Percentiles rank a stretch among this genome's conserved stretches.
Evolutionary conservation across 371 early-diverging fungal genomes (phyloP).

Genomic region (Rhizopus sp.): DNA sequence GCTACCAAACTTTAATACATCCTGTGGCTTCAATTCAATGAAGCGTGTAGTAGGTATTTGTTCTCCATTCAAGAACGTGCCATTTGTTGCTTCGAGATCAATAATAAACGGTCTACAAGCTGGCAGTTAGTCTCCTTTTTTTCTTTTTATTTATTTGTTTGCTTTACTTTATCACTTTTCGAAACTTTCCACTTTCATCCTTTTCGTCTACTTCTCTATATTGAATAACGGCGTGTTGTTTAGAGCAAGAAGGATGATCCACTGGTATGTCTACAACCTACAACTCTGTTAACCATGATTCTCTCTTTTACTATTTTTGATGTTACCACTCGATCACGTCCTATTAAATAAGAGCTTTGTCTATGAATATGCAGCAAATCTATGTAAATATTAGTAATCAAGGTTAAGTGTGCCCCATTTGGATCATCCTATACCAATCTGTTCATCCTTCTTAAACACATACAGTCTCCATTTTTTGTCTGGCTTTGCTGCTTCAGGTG

Average conservation of each 20-base stretch:
- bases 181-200: conserved; percentile 30
- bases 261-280: conserved; percentile 90
- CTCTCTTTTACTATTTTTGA: neutral
- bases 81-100: conserved; percentile 91
- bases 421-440: conserved; percentile 61
- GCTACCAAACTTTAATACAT: conserved; percentile 87
- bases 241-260: conserved; percentile 87
- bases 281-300: neutral
- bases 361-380: conserved; percentile 85
- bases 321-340: conserved; percentile 81
- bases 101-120: conserved; percentile 84
- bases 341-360: conserved; percentile 88
- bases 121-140: neutral
- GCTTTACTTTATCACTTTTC: conserved; percentile 53
- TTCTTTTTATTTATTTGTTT: neutral
- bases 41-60: conserved; percentile 77
- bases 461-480: conserved; percentile 78
- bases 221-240: conserved; percentile 89
- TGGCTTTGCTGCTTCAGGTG: conserved; percentile 87
- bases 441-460: conserved; percentile 89
- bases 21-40: conserved; percentile 79
- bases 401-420: neutral
- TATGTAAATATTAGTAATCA: conserved; percentile 14
- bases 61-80: conserved; percentile 84
- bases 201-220: conserved; percentile 22